Evolutionary conservation across 2,329 filamentous ascomycete genomes (phyloP).

Genomic region (Eutypella sp.): DNA sequence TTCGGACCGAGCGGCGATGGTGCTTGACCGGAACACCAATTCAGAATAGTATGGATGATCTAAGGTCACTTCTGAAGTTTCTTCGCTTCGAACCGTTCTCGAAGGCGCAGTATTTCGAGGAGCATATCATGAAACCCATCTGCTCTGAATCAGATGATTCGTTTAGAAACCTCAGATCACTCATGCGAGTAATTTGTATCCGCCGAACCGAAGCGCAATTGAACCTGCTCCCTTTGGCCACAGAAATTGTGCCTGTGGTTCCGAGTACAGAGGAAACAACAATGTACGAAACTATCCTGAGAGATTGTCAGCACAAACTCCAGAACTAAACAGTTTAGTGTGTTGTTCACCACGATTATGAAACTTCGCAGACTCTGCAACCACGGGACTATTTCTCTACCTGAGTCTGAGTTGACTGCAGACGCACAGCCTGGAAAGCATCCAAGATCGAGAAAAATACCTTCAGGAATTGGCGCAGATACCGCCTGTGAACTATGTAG

Average conservation of each 20-base stretch:
- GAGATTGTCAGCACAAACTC: background rate
- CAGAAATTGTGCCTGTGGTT: background rate
- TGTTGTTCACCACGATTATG: background rate
- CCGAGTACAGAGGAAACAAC: background rate
- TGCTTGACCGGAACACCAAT: conserved; percentile 6
- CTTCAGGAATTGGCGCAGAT: background rate
- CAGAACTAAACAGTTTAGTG: too few species aligned
- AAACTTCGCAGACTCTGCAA: background rate
- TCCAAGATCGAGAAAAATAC: too few species aligned
- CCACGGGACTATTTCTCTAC: background rate
- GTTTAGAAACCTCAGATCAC: background rate
- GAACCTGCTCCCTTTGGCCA: background rate
- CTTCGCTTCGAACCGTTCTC: conserved; percentile 5
- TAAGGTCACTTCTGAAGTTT: conserved; percentile 4
- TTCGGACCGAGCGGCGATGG: conserved; percentile 1
- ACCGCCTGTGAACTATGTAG: too few species aligned
- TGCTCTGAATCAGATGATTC: background rate
- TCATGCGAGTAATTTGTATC: background rate
- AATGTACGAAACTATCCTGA: background rate
- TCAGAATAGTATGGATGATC: conserved; percentile 3
- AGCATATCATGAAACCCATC: background rate
- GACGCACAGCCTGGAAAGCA: background rate
- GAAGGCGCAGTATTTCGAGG: background rate
- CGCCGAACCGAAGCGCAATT: background rate
- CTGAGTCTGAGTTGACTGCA: background rate